Percentiles rank a stretch among this genome's conserved stretches.
Evolutionary conservation across 805 yeast genomes (phyloP).

Genomic region (Metschnikowia amazonensis): DNA sequence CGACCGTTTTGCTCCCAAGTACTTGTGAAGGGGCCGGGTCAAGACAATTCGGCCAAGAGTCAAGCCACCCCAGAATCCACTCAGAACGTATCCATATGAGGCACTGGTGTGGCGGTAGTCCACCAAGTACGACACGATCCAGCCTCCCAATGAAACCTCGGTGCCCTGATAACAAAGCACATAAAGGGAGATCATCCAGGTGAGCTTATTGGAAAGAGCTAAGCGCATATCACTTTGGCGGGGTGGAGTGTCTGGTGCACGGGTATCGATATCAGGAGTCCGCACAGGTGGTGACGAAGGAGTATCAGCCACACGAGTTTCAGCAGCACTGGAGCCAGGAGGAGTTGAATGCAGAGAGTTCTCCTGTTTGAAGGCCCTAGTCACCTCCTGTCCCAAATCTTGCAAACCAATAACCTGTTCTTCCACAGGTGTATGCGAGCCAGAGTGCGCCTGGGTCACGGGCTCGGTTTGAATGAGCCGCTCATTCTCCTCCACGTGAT

Average conservation of each 20-base stretch:
- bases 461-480: constrained; percentile 1
- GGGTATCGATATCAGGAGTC: too few relatives aligned
- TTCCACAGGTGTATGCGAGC: constrained; percentile 1
- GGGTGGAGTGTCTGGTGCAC: background rate
- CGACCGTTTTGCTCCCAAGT: constrained; percentile 18
- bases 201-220: constrained; percentile 18
- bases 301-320: too few relatives aligned
- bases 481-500: constrained; percentile 11
- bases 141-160: constrained; percentile 23
- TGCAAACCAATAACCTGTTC: constrained; percentile 10
- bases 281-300: too few relatives aligned
- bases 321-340: too few relatives aligned
- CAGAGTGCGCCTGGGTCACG: background rate
- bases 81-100: constrained; percentile 22
- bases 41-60: constrained; percentile 20
- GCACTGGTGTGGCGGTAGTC: constrained; percentile 19
- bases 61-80: constrained; percentile 26
- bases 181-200: constrained; percentile 22
- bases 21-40: constrained; percentile 19
- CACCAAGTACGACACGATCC: constrained; percentile 24
- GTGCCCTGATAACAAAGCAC: constrained; percentile 21
- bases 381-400: constrained; percentile 3
- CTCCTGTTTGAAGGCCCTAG: background rate
- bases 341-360: too few relatives aligned
- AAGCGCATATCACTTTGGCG: constrained; percentile 9